A percentile compares a stretch with the other conserved stretches of the same genome.
phyloP scores from a whole-genome alignment of 2,329 filamentous ascomycete genomes.

The Diaporthe nobilis region DNA sequence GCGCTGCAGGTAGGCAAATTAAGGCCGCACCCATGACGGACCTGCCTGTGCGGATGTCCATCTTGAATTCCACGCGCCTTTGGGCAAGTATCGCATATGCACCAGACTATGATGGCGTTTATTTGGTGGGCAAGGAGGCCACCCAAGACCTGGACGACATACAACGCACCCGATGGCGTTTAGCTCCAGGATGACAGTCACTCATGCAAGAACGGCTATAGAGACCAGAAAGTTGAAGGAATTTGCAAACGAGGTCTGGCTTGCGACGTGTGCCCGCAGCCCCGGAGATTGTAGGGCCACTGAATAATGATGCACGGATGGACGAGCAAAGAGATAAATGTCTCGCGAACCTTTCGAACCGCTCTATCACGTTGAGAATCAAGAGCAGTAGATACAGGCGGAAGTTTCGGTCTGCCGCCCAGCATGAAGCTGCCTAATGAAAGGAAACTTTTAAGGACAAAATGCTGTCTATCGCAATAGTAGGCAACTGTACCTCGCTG shows the following conservation, averaged over 20 bases:
- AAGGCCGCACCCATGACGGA: conserved; percentile 2
- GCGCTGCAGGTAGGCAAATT: conserved; percentile 29
- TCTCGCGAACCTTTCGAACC: conserved; percentile 77
- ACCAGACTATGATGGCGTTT: not conserved
- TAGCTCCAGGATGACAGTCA: conserved; percentile 12
- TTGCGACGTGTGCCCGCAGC: not conserved
- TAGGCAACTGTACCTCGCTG: conserved; percentile 53
- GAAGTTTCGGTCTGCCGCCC: conserved; percentile 75
- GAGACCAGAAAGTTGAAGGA: not conserved
- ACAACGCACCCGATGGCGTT: not conserved
- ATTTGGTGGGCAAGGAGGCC: not conserved
- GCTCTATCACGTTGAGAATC: conserved; percentile 81
- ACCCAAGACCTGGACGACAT: not conserved
- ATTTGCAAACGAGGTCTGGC: not conserved
- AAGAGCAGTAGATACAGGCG: conserved; percentile 91
- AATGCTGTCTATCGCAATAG: conserved; percentile 51
- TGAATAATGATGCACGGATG: not conserved
- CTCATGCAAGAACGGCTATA: not conserved
- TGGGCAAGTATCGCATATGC: not conserved
- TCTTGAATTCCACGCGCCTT: not conserved
- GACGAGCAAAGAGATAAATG: not conserved
- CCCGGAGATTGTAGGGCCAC: not conserved
- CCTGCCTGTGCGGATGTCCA: conserved; percentile 19
- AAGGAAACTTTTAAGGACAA: conserved; percentile 58
- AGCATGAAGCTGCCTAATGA: conserved; percentile 68